Evolutionary conservation across 2,329 filamentous ascomycete species (phyloP).

Genomic region (Hymenoscyphus fructigenus): DNA sequence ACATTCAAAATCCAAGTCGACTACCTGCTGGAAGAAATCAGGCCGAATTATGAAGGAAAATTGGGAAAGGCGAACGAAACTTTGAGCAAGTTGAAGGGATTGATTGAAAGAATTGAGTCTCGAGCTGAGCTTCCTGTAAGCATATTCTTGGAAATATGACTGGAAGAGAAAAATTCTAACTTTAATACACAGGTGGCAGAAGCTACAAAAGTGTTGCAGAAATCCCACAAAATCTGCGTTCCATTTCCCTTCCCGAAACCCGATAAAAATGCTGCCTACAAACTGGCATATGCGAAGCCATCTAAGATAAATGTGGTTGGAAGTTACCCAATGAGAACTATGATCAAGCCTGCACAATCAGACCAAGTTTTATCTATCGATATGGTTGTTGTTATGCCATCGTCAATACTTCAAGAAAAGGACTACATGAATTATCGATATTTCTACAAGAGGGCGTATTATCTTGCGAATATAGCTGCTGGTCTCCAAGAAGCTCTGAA

Average conservation of each 20-base stretch:
- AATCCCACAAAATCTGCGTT: slow-evolving; percentile 65
- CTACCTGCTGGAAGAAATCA: slow-evolving; percentile 57
- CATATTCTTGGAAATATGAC: not conserved
- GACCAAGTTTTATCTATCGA: slow-evolving; percentile 65
- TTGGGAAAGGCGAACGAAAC: slow-evolving; percentile 52
- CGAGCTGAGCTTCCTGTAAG: slow-evolving; percentile 46
- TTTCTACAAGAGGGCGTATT: slow-evolving; percentile 93
- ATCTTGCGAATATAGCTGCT: slow-evolving; percentile 76
- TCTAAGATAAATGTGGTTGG: slow-evolving; percentile 82
- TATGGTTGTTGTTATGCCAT: slow-evolving; percentile 84
- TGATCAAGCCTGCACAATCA: slow-evolving; percentile 65
- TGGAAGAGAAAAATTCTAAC: not conserved
- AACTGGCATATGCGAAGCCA: slow-evolving; percentile 75
- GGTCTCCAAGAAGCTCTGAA: slow-evolving; percentile 60
- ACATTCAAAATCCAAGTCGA: slow-evolving; percentile 68
- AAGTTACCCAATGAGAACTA: slow-evolving; percentile 77
- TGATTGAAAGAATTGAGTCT: slow-evolving; percentile 56
- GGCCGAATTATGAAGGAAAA: slow-evolving; percentile 57
- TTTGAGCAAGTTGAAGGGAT: slow-evolving; percentile 53
- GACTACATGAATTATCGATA: slow-evolving; percentile 92
- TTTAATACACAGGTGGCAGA: slow-evolving; percentile 56
- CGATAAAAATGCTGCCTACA: slow-evolving; percentile 74
- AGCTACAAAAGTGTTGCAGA: slow-evolving; percentile 66
- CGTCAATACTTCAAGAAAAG: slow-evolving; percentile 81
- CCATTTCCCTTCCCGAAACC: slow-evolving; percentile 85